phyloP scores from a whole-genome alignment of 257 asterid species.

The Ballota nigra region DNA sequence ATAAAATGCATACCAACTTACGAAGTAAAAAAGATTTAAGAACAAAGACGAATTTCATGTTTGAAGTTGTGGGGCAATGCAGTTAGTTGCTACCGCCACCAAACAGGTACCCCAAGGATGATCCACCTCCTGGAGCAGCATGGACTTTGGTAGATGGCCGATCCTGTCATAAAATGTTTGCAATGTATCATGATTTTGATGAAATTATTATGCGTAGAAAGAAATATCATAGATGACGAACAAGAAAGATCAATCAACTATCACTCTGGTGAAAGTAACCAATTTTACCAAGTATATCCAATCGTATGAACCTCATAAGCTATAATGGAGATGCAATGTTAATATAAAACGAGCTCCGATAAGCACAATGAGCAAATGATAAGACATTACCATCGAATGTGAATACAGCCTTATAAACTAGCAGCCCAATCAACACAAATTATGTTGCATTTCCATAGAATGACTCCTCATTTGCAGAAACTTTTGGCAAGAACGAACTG shows the following conservation, averaged over 20 bases:
- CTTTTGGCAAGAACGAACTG: not conserved
- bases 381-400: not conserved
- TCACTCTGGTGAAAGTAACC: too few species aligned
- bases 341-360: not conserved
- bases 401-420: not conserved
- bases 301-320: too few species aligned
- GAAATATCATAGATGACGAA: not conserved
- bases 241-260: not conserved
- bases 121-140: constrained; percentile 67
- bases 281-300: too few species aligned
- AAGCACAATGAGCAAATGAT: not conserved
- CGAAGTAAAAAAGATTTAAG: constrained; percentile 7
- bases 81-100: constrained; percentile 39
- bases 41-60: constrained; percentile 20
- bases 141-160: constrained; percentile 62
- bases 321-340: not conserved
- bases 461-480: not conserved
- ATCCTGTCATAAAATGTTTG: constrained; percentile 37
- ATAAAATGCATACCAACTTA: constrained; percentile 22
- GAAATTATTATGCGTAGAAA: not conserved
- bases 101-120: constrained; percentile 50
- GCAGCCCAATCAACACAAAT: not conserved
- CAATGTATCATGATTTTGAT: not conserved
- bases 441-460: not conserved
- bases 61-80: constrained; percentile 2